Evolutionary conservation across 495 filamentous ascomycete species (phyloP).

Genomic region (Parathielavia hyrcaniae): DNA sequence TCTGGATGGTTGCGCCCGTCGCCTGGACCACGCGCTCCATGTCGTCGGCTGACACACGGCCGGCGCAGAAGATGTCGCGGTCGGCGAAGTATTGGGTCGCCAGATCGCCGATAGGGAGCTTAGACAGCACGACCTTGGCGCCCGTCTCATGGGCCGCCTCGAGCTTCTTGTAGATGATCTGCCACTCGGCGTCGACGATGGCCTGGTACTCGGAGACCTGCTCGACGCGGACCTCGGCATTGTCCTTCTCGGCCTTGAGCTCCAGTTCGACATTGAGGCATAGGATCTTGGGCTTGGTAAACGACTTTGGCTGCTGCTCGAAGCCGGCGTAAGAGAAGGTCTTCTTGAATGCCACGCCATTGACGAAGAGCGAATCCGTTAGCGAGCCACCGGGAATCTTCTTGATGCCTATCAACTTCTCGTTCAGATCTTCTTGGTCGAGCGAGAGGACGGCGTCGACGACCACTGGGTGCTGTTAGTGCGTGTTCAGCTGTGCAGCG

Average conservation of each 20-base stretch:
- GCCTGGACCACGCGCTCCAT: constrained; percentile 95
- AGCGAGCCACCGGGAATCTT: constrained; percentile 95
- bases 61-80: constrained; percentile 96
- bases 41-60: constrained; percentile 85
- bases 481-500: neutral
- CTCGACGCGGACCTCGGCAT: constrained; percentile 94
- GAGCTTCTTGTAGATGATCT: constrained; percentile 99
- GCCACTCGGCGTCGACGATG: constrained; percentile 98
- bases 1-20: constrained; percentile 85
- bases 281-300: constrained; percentile 87
- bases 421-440: constrained; percentile 95
- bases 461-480: constrained; percentile 59
- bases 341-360: constrained; percentile 99
- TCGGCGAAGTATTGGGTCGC: constrained; percentile 98
- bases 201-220: constrained; percentile 99
- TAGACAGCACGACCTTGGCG: constrained; percentile 93
- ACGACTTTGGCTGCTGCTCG: constrained; percentile 96
- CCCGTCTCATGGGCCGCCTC: constrained; percentile 88
- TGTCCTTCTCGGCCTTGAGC: constrained; percentile 97
- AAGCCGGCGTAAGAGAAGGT: constrained; percentile 99
- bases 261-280: constrained; percentile 97
- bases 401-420: constrained; percentile 96
- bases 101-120: constrained; percentile 94
- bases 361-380: constrained; percentile 93
- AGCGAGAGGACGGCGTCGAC: constrained; percentile 95